Evolutionary conservation across 202 grass and related monocot species (phyloP).

Genomic region (Setaria viridis): DNA sequence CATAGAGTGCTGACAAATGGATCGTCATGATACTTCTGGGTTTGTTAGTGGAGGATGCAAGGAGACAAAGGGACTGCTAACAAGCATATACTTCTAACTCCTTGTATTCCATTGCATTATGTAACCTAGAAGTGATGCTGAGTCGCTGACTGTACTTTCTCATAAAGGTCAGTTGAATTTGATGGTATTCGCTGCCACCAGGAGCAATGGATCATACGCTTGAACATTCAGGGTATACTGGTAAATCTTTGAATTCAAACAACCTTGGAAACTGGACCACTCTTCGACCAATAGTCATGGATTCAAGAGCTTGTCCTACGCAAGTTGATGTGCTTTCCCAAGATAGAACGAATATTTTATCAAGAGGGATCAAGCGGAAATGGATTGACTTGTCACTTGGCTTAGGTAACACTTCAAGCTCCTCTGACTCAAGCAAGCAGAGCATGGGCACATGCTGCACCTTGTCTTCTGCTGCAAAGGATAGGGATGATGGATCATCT

Average conservation of each 20-base stretch:
- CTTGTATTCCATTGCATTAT: conserved; percentile 18
- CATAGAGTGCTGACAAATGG: conserved; percentile 53
- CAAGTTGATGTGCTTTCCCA: conserved; percentile 37
- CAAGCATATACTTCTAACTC: conserved; percentile 50
- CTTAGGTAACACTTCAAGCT: conserved; percentile 61
- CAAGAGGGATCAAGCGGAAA: conserved; percentile 68
- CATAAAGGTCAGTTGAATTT: conserved; percentile 27
- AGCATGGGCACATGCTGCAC: conserved; percentile 63
- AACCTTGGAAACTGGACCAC: conserved; percentile 29
- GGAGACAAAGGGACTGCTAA: conserved; percentile 22
- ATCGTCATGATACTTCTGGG: conserved; percentile 73
- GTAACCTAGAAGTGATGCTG: conserved; percentile 14
- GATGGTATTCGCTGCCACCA: background rate
- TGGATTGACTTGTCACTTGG: conserved; percentile 61
- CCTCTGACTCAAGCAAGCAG: conserved; percentile 68
- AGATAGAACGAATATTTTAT: conserved; percentile 35
- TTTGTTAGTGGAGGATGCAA: conserved; percentile 92
- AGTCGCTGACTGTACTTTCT: conserved; percentile 19
- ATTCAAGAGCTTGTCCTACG: conserved; percentile 29
- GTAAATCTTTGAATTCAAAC: conserved; percentile 36
- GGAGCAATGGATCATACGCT: conserved; percentile 30
- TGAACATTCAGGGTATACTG: conserved; percentile 18
- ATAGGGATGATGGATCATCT: conserved; percentile 59
- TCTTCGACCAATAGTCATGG: conserved; percentile 34
- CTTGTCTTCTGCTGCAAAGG: conserved; percentile 65